Evolutionary conservation across 352 stramenopile species (phyloP), one percentile per base, ranked within the genome.

Genomic region (Hyaloperonospora brassicae): DNA sequence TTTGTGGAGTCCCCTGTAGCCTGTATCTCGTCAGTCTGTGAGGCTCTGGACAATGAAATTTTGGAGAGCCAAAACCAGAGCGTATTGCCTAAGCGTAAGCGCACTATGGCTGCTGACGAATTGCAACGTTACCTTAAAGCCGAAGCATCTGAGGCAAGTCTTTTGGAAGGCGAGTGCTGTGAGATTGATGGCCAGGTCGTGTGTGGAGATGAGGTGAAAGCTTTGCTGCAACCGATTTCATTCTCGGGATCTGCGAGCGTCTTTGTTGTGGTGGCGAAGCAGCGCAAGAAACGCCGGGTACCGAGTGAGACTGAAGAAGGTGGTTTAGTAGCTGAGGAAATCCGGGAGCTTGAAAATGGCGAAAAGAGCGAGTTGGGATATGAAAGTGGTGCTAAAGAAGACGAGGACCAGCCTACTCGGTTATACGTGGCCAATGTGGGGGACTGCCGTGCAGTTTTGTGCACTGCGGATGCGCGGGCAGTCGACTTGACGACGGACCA

Each of bases 371-470:
- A 57, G 34, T 36, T 17, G 14, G 49, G 14, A 14, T 35, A 47
- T 44, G 45, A 47, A 10, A 36, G 59, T 0, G 44, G 51, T 17
- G 21, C 54, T 17, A 40, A 64, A 11, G 35, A 58, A 25, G 50
- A 57, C 17, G 61, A 75, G 21, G 66, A 77, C 2, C 55, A 63
- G 1, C 66, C 69, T 8, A 84, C 74, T 1, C 63, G 72, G 25
- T 45, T 97, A 50, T 88, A 91, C 55, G 66, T 96, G 14, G 87
- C 83, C 1, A 92, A 97, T 48, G 74, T 96, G 11, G 89, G 89
- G 22, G 89, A 97, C 50, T 97, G 86, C 50, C 89, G 89, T 36
- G 85, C 84, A 10, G 88, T 97, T 44, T 56, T 97, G 27, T 89
- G 79, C 47, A 86, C 81, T 14, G 68, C 58, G n/a, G 62, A 85